Conservation (phyloP, 164 flowering plant species). For the Annona squamosa region DNA sequence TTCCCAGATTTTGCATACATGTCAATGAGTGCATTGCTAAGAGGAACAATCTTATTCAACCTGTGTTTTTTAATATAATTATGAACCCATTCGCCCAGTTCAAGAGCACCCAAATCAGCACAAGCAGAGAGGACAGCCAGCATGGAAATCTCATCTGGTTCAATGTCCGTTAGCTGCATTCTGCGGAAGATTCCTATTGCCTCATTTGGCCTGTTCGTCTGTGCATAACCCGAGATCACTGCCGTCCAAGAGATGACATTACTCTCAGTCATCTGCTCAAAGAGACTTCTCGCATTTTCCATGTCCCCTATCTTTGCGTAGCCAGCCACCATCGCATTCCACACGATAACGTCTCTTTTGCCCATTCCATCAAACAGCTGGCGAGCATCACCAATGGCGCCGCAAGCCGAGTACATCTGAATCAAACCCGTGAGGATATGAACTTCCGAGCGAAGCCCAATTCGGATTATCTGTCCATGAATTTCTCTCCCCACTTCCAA, state of each 20-base stretch:
- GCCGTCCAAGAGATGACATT: conserved; percentile 64
- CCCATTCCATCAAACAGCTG: conserved; percentile 38
- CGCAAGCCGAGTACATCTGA: conserved; percentile 40
- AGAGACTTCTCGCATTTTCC: conserved; percentile 33
- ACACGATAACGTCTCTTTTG: conserved; percentile 27
- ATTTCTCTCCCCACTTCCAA: conserved; percentile 29
- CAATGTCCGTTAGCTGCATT: conserved; percentile 41
- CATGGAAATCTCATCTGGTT: conserved; percentile 57
- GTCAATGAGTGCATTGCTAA: conserved; percentile 50
- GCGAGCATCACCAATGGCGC: conserved; percentile 34
- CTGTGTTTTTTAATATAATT: conserved; percentile 28
- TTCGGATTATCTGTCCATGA: conserved; percentile 32
- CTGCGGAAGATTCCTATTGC: conserved; percentile 42
- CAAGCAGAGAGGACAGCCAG: conserved; percentile 61
- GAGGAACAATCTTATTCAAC: conserved; percentile 23
- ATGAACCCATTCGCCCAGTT: conserved; percentile 53
- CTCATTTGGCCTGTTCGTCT: conserved; percentile 30
- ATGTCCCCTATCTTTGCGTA: conserved; percentile 44
- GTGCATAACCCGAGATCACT: conserved; percentile 45
- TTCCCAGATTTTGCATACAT: conserved; percentile 64
- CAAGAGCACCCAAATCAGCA: conserved; percentile 48
- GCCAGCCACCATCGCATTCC: conserved; percentile 59
- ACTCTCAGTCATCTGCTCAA: conserved; percentile 45
- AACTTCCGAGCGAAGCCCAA: conserved; percentile 33
- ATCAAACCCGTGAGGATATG: conserved; percentile 36